These are phyloP conservation scores for Didymella glomerata DNA, from an alignment of 2,329 filamentous ascomycete species.

Conservation along the genomic window DNA sequence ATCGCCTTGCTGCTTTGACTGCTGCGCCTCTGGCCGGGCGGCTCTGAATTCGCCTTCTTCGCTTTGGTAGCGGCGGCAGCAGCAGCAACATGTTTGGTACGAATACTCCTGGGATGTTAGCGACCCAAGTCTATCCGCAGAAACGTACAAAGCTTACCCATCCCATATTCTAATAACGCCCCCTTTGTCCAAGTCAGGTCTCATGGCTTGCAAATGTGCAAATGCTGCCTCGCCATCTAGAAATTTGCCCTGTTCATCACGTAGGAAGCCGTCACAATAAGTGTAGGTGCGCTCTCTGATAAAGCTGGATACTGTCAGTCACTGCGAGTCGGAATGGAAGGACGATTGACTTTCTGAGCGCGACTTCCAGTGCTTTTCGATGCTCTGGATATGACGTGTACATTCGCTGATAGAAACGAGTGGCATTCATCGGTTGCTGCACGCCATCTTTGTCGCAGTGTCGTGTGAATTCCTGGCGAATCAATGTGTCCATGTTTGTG, in stretches of 20 bases:
- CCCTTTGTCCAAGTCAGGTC: neutral
- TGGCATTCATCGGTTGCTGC: neutral
- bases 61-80: neutral
- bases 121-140: no score
- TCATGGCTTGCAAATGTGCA: neutral
- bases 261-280: neutral
- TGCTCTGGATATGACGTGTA: neutral
- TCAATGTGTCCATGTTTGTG: no score
- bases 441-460: no score
- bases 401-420: neutral
- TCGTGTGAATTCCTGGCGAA: no score
- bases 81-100: neutral
- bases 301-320: neutral
- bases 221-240: neutral
- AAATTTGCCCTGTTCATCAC: neutral
- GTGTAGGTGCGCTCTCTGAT: neutral
- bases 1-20: neutral
- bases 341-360: neutral
- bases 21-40: neutral
- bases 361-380: neutral
- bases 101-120: neutral
- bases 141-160: neutral
- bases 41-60: neutral
- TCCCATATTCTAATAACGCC: neutral
- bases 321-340: neutral